These are phyloP conservation scores for Venturia aucupariae DNA, from an alignment of 2,329 filamentous ascomycete species.

Conservation along the genomic window DNA sequence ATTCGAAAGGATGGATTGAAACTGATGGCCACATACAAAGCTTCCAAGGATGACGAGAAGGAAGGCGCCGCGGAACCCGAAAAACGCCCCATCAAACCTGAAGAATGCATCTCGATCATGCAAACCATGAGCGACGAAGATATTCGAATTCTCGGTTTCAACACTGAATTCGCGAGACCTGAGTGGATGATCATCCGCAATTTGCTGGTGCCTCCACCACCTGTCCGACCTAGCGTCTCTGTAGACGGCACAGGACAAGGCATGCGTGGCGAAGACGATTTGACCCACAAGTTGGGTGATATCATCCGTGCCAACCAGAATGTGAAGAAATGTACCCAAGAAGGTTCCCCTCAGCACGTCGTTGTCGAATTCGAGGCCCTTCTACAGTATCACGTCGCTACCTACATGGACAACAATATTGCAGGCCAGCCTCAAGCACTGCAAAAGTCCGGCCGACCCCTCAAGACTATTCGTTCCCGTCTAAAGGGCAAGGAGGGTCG, in stretches of 20 bases:
- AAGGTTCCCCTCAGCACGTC: slow-evolving; percentile 87
- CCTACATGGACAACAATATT: slow-evolving; percentile 99
- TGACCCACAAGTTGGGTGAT: slow-evolving; percentile 98
- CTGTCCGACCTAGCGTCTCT: slow-evolving; percentile 92
- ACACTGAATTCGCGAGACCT: slow-evolving; percentile 86
- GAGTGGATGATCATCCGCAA: slow-evolving; percentile 99
- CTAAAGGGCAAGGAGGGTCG: slow-evolving; percentile 99
- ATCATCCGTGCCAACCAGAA: slow-evolving; percentile 97
- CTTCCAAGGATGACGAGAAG: slow-evolving; percentile 63
- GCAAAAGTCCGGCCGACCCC: slow-evolving; percentile 92
- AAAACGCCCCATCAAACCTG: slow-evolving; percentile 72
- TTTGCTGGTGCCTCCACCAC: slow-evolving; percentile 87
- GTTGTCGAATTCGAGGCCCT: slow-evolving; percentile 83
- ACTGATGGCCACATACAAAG: slow-evolving; percentile 67
- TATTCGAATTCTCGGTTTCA: slow-evolving; percentile 79
- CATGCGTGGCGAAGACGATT: slow-evolving; percentile 91
- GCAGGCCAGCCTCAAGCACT: slow-evolving; percentile 88
- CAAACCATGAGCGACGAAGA: slow-evolving; percentile 75
- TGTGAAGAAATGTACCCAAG: slow-evolving; percentile 79
- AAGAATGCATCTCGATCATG: slow-evolving; percentile 79
- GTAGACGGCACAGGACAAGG: slow-evolving; percentile 91
- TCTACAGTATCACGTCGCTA: slow-evolving; percentile 95
- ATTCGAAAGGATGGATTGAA: slow-evolving; percentile 82
- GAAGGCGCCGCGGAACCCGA: slow-evolving; percentile 55
- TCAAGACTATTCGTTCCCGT: slow-evolving; percentile 93